phyloP scores from a whole-genome alignment of 2,329 filamentous ascomycete genomes.

The Botryosphaeria dothidea region DNA sequence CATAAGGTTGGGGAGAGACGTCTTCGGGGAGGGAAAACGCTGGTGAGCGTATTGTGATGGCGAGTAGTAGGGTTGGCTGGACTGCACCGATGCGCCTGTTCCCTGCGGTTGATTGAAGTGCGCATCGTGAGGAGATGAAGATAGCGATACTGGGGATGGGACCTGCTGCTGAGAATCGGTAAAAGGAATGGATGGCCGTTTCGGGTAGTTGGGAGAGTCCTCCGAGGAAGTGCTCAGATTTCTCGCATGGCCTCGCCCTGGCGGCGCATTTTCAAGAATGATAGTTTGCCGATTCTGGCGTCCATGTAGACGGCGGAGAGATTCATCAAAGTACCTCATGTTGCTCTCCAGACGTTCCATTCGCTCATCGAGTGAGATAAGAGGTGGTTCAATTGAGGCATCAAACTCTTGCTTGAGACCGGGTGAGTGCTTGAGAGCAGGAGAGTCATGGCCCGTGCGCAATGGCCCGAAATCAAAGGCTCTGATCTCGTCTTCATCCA shows the following conservation, averaged over 20 bases:
- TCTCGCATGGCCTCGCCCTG: conserved; percentile 31
- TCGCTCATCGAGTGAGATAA: conserved; percentile 35
- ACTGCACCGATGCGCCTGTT: neutral
- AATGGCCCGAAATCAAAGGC: conserved; percentile 41
- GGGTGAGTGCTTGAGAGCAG: conserved; percentile 11
- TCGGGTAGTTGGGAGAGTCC: conserved; percentile 4
- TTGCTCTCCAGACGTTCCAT: conserved; percentile 34
- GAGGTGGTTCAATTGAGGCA: conserved; percentile 22
- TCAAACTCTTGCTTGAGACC: neutral
- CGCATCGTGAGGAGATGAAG: conserved; percentile 5
- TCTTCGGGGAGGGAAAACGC: conserved; percentile 1
- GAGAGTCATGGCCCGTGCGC: conserved; percentile 23
- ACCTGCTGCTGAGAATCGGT: conserved; percentile 2
- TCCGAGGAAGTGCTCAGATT: conserved; percentile 31
- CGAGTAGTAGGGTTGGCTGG: neutral
- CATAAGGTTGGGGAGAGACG: conserved; percentile 4
- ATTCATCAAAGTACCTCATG: conserved; percentile 32
- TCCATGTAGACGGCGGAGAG: conserved; percentile 34
- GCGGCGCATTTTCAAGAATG: conserved; percentile 39
- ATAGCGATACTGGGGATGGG: conserved; percentile 1
- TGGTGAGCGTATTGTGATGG: neutral
- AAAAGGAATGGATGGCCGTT: conserved; percentile 15
- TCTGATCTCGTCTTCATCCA: conserved; percentile 26
- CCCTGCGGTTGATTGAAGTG: neutral
- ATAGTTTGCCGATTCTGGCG: conserved; percentile 40